Base-by-base conservation (phyloP, 352 stramenopile species). In the Phytophthora lateralis region DNA sequence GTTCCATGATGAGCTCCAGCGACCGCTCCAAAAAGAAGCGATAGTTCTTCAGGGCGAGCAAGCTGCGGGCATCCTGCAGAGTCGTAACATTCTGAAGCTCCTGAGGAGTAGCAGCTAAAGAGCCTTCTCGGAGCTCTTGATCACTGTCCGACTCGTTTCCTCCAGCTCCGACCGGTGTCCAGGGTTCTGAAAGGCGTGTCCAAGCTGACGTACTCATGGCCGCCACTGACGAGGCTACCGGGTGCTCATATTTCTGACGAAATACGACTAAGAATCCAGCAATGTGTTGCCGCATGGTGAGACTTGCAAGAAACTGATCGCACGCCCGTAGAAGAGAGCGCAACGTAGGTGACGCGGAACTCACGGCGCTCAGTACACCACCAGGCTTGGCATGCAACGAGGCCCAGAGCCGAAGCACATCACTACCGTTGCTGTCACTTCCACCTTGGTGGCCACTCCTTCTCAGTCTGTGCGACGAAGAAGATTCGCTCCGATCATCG, bases 21-120 rank as follows among this genome's bases (percentile, higher is more conserved):
- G 78, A 75, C 26, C 80, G 72, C 59, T 93, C 84, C 18, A 93
- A 35, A 47, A 89, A 93, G 44, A 89, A 88, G 0, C 84, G 79
- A 55, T 90, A 93, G 49, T 80, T 87, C 59, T 89, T 89, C 1
- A 93, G 47, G 1, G 84, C 84, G 10, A 84, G 43, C 27, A 90
- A 27, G 60, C 77, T 83, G 8, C 79, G 74, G 6, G 75, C 69
- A 35, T 90, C 76, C 30, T 84, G 76, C 35, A 83, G 48, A 10
- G 52, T 75, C 7, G 67, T 78, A 26, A 81, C 63, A 18, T 72
- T 75, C 24, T 69, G 56, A 12, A 76, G 44, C 21, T 77, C 69
- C n/a, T 65, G 58, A 3, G 66, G 58, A 9, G 45, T 60, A 34
- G 64, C 53, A 18, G 51, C 50, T 14, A 72, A 38, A 4, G 68